Evolutionary conservation across 805 yeast genomes (phyloP), one percentile per base, ranked within the genome.

Genomic region (Myxozyma lipomycoides): DNA sequence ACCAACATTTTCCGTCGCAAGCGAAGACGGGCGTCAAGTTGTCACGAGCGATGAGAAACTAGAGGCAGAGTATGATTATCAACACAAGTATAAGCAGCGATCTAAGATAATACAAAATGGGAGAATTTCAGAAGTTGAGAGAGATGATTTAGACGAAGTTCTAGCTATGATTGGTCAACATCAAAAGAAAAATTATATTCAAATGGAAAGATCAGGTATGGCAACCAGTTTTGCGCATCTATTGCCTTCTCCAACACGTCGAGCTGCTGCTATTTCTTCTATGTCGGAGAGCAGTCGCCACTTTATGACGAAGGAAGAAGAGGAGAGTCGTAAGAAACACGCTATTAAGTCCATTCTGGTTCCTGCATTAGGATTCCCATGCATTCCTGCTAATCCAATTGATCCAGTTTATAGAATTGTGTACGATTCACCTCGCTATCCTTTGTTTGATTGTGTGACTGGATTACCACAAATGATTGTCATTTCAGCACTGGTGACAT

Each of bases 381-480:
- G 57, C 17, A 54, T 54, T 15, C 43, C 57, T 3, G 43, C 58
- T n/a, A 34, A 40, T 19, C 58, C 58, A 35, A 34, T 54, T 22
- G 58, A 54, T 25, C 58, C 56, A 10, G 45, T 54, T n/a, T 54
- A 54, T 25, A 48, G 57, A 21, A 40, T 54, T 21, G 58, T 54
- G 12, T 54, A 54, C 48, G 57, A 54, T 35, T 54, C 58, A 19
- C 58, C 58, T 26, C 48, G 57, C 6, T 55, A 54, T 25, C 58
- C 58, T 19, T 36, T 54, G 12, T 54, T 52, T 35, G 40, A 52
- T 15, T 46, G 51, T 2, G 43, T 35, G 24, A 43, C 48, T n/a
- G 53, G 57, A 15, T 34, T 52, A n/a, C 58, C 58, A 19, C 52
- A 54, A 28, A 37, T 46, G 21, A 46, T 51, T 34, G 58, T 54